Base-by-base conservation (phyloP, 345 rosid genomes). In the Diplotaxis tenuifolia region DNA sequence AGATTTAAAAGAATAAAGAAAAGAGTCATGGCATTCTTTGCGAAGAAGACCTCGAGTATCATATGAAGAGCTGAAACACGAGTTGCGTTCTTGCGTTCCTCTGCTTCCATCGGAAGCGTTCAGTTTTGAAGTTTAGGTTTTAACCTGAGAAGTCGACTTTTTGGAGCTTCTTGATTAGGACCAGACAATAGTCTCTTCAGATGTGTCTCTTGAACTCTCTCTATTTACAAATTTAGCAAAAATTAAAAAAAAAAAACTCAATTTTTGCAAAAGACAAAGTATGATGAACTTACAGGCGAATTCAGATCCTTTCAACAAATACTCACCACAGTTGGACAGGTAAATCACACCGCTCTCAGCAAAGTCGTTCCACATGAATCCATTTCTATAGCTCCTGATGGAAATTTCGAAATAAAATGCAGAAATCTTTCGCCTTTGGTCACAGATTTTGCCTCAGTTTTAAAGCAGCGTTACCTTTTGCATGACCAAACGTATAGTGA, bases 311-410 rank as follows among this genome's bases (percentile, higher is more conserved):
- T 93, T 93, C 71, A 93, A 89, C 0, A 93, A 96, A 73, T 82
- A 89, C 38, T 93, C 98, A 56, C 89, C 87, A 82, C 89, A 89
- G 47, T 88, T 96, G 6, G 92, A 77, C 11, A 92, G 93, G 62
- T 76, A 78, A 42, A 91, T 86, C n/a, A 83, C 70, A 72, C 91
- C 98, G 70, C 86, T 89, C 40, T 86, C 96, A 16, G 86, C 82
- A 57, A 93, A 84, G 47, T 93, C 98, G 59, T 93, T 89, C 98
- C 98, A 93, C n/a, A 93, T 96, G 56, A 85, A 93, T 9, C 98
- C 98, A 75, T 86, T 93, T 68, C 86, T 93, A 81, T 93, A 93
- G 81, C 82, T 89, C 91, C 98, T 93, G 52, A 21, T 4, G 21
- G 68, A 4, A 0, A 53, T 11, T 15, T 7, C 62, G 32, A 29